phyloP scores from a whole-genome alignment of 805 yeast genomes.

The Blastobotrys attinorum region DNA sequence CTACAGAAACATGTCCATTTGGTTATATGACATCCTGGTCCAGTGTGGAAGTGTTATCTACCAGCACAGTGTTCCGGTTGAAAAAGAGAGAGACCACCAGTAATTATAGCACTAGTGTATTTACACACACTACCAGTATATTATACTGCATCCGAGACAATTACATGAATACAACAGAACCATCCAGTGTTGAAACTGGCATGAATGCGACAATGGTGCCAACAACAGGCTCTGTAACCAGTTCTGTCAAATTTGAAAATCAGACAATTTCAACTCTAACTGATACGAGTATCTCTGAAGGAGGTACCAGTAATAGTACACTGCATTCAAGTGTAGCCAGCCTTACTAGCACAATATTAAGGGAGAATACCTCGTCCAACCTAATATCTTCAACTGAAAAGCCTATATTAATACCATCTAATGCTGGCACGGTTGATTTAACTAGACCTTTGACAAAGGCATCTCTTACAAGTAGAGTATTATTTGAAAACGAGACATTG shows the following conservation, averaged over 20 bases:
- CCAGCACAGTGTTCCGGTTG: neutral
- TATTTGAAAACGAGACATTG: neutral
- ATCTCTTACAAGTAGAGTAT: neutral
- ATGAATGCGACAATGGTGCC: no score
- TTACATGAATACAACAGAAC: neutral
- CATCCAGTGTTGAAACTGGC: no score
- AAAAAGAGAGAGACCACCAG: neutral
- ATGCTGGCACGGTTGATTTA: no score
- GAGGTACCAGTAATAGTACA: neutral
- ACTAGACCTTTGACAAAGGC: neutral
- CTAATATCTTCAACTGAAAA: no score
- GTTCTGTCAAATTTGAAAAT: no score
- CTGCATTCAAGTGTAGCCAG: neutral
- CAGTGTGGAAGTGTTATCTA: neutral
- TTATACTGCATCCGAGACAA: neutral
- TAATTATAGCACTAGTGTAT: neutral
- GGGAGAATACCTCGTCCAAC: neutral
- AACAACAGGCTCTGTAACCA: no score
- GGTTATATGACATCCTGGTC: constrained; percentile 1
- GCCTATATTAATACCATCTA: neutral
- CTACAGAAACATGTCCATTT: neutral
- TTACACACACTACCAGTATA: neutral
- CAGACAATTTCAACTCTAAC: no score
- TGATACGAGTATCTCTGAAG: no score
- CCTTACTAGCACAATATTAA: no score